Percentiles rank a stretch among this genome's conserved stretches.
These are phyloP conservation scores for Ilyonectria sp. DNA, from an alignment of 2,329 filamentous ascomycete species.

Conservation along the genomic window DNA sequence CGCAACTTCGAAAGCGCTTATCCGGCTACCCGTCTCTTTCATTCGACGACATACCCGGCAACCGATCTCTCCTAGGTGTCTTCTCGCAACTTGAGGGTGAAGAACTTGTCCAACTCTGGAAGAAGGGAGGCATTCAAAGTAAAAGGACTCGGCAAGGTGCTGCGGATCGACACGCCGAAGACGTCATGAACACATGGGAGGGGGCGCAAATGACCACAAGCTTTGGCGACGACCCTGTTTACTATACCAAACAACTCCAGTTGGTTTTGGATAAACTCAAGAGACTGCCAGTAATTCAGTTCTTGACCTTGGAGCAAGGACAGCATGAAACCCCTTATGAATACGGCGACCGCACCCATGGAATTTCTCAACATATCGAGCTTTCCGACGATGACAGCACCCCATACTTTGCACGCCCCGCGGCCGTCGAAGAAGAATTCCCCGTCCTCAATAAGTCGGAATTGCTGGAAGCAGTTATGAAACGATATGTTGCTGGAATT, in stretches of 20 bases:
- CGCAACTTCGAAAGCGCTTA: conserved; percentile 61
- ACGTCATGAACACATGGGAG: conserved; percentile 62
- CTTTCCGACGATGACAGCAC: conserved; percentile 12
- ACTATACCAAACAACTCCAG: conserved; percentile 69
- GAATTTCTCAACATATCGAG: conserved; percentile 42
- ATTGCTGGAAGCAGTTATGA: conserved; percentile 47
- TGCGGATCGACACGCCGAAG: conserved; percentile 50
- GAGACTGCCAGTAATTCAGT: conserved; percentile 66
- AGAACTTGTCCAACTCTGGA: conserved; percentile 60
- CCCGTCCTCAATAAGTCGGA: neutral
- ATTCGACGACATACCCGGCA: conserved; percentile 51
- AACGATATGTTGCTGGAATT: conserved; percentile 69
- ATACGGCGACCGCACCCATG: conserved; percentile 63
- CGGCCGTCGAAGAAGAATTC: neutral
- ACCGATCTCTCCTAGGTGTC: conserved; percentile 68
- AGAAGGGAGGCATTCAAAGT: conserved; percentile 42
- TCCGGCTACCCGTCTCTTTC: conserved; percentile 63
- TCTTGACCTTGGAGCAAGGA: conserved; percentile 68
- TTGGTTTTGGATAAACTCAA: conserved; percentile 64
- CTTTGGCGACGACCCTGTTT: conserved; percentile 63
- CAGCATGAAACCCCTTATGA: conserved; percentile 65
- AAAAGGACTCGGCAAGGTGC: conserved; percentile 25
- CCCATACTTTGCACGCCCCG: neutral
- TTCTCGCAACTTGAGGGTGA: conserved; percentile 72
- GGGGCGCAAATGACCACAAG: conserved; percentile 56